Evolutionary conservation across 2,329 filamentous ascomycete genomes (phyloP).

Genomic region (Neonectria magnoliae): DNA sequence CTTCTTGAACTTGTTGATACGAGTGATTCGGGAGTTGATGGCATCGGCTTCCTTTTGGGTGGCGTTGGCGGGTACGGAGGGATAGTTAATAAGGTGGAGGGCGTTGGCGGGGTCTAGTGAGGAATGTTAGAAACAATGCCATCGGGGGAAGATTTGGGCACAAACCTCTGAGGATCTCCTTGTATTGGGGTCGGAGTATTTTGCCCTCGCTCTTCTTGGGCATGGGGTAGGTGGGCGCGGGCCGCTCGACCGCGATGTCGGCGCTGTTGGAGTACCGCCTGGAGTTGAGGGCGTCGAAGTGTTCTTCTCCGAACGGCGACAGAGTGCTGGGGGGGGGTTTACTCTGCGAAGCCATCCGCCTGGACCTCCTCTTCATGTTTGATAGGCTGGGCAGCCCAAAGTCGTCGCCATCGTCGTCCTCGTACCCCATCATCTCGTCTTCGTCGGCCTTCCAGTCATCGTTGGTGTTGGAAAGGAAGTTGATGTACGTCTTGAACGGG

Average conservation of each 20-base stretch:
- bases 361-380: slow-evolving; percentile 82
- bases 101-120: slow-evolving; percentile 83
- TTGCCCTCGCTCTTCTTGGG: slow-evolving; percentile 93
- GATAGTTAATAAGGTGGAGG: slow-evolving; percentile 91
- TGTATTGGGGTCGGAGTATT: slow-evolving; percentile 95
- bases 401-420: slow-evolving; percentile 91
- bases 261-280: slow-evolving; percentile 83
- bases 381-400: slow-evolving; percentile 94
- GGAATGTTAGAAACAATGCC: slow-evolving; percentile 27
- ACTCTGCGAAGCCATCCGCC: slow-evolving; percentile 59
- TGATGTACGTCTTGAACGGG: slow-evolving; percentile 76
- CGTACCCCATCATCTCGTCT: slow-evolving; percentile 81
- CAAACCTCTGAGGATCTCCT: slow-evolving; percentile 84
- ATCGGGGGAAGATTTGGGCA: background rate
- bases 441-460: slow-evolving; percentile 84
- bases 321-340: slow-evolving; percentile 44
- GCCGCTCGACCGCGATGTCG: slow-evolving; percentile 92
- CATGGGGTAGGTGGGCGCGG: slow-evolving; percentile 83
- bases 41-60: slow-evolving; percentile 85
- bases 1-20: slow-evolving; percentile 99
- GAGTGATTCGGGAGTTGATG: slow-evolving; percentile 85
- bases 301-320: slow-evolving; percentile 50
- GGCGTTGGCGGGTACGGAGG: slow-evolving; percentile 76
- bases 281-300: slow-evolving; percentile 51
- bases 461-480: slow-evolving; percentile 82